Percentiles rank a stretch among this genome's conserved stretches.
phyloP scores from a whole-genome alignment of 2,329 filamentous ascomycete species.

The Hymenoscyphus infarciens region DNA sequence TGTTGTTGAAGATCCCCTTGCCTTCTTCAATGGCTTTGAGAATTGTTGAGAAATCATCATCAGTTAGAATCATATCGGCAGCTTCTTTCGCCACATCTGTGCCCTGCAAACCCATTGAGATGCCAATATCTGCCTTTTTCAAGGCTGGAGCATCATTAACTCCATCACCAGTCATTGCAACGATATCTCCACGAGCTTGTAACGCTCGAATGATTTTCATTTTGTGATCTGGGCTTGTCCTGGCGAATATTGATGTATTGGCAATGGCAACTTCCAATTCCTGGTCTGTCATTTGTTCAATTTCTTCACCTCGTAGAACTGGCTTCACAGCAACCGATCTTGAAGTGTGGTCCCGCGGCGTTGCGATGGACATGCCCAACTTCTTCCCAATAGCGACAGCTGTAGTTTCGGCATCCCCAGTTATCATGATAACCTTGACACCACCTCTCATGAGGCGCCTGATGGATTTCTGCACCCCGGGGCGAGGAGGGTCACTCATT shows the following conservation, averaged over 20 bases:
- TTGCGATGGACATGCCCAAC: constrained; percentile 82
- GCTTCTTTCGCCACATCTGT: constrained; percentile 97
- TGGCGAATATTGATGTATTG: constrained; percentile 89
- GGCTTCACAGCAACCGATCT: constrained; percentile 60
- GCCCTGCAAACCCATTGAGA: constrained; percentile 91
- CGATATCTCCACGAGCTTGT: constrained; percentile 89
- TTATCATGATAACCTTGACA: constrained; percentile 98
- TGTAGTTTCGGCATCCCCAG: constrained; percentile 91
- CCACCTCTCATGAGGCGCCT: constrained; percentile 87
- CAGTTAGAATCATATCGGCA: constrained; percentile 88
- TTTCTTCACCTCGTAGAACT: constrained; percentile 82
- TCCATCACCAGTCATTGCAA: constrained; percentile 98
- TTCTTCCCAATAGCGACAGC: constrained; percentile 91
- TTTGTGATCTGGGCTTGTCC: constrained; percentile 96
- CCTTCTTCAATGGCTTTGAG: constrained; percentile 95
- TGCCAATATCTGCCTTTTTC: constrained; percentile 96
- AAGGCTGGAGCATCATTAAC: constrained; percentile 96
- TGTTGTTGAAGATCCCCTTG: constrained; percentile 99
- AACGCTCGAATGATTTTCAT: constrained; percentile 93
- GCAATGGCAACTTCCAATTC: constrained; percentile 82
- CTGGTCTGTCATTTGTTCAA: constrained; percentile 86
- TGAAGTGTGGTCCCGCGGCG: constrained; percentile 47
- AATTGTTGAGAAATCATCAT: constrained; percentile 89
- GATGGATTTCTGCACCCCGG: constrained; percentile 86
- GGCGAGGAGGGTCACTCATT: constrained; percentile 94